These are phyloP conservation scores for Chlorella ohadii DNA, from an alignment of 139 green algal genomes.

Conservation along the genomic window DNA sequence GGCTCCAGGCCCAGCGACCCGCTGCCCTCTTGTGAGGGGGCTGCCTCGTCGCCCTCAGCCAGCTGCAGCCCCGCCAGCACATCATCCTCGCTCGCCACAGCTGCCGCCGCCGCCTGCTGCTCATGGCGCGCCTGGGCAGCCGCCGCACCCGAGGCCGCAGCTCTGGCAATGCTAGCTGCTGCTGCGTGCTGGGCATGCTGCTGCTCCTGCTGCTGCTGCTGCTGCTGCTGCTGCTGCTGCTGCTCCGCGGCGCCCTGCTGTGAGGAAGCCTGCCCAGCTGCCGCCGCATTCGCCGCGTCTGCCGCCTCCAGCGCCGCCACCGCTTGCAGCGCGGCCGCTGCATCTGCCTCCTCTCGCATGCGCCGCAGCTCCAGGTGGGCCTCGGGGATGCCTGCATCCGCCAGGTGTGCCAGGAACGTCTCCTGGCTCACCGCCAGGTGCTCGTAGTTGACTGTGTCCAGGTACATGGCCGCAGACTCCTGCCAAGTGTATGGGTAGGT, in stretches of 20 bases:
- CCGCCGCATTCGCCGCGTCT: background rate
- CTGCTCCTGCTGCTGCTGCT: background rate
- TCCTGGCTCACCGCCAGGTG: conserved; percentile 38
- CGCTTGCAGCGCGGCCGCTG: background rate
- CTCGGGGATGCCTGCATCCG: conserved; percentile 52
- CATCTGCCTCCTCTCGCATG: conserved; percentile 19
- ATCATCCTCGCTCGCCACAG: background rate
- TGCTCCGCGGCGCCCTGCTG: background rate
- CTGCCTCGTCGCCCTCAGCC: background rate
- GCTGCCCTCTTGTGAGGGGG: background rate
- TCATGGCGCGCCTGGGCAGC: background rate
- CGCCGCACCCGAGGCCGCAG: background rate
- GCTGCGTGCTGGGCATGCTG: background rate
- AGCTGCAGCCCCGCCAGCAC: conserved; percentile 8
- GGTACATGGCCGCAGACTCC: conserved; percentile 50
- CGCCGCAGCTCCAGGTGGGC: conserved; percentile 36
- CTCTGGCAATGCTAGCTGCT: background rate
- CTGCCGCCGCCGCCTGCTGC: background rate
- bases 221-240: background rate
- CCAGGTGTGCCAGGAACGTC: conserved; percentile 39
- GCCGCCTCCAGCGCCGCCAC: background rate
- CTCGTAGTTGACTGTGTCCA: conserved; percentile 49
- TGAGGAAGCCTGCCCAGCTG: background rate
- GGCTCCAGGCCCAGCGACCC: background rate
- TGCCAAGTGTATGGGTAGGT: background rate